Evolutionary conservation across 768 basidiomycete species (phyloP).

Genomic region (Russula virescens): DNA sequence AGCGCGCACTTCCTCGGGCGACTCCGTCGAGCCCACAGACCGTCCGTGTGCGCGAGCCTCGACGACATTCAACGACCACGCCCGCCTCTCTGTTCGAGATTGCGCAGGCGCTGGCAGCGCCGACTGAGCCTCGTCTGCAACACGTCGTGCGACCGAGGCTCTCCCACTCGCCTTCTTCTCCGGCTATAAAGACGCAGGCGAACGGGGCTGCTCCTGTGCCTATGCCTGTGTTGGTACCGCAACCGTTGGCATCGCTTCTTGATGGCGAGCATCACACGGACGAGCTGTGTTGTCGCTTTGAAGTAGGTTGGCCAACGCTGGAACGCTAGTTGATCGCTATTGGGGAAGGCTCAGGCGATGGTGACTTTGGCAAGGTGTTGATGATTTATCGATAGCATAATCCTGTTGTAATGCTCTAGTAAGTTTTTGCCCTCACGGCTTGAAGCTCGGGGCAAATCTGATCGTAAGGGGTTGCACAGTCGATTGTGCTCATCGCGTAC

Average conservation of each 20-base stretch:
- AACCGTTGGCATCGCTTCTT: conserved; percentile 44
- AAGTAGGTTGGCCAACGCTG: conserved; percentile 77
- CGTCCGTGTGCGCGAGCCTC: conserved; percentile 5
- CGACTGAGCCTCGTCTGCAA: conserved; percentile 8
- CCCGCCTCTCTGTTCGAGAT: conserved; percentile 23
- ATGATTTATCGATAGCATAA: conserved; percentile 63
- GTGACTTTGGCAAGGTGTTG: conserved; percentile 67
- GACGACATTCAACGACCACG: conserved; percentile 16
- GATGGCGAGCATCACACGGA: conserved; percentile 93
- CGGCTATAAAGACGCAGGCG: conserved; percentile 36
- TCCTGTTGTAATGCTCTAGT: neutral
- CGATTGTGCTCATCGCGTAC: no score
- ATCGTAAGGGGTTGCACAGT: neutral
- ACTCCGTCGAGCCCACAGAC: conserved; percentile 9
- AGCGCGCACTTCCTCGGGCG: conserved; percentile 65
- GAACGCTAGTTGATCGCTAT: conserved; percentile 62
- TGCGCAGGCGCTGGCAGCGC: conserved; percentile 18
- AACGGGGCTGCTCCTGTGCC: conserved; percentile 13
- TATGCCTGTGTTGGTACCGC: conserved; percentile 18
- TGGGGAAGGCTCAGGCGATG: conserved; percentile 56
- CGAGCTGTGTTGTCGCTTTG: conserved; percentile 78
- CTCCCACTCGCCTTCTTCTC: conserved; percentile 54
- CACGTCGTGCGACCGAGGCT: conserved; percentile 38
- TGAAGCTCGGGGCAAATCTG: neutral
- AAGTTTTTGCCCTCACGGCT: neutral